Evolutionary conservation across 371 early-diverging fungal genomes (phyloP).

Genomic region (Haplosporangium sp.): DNA sequence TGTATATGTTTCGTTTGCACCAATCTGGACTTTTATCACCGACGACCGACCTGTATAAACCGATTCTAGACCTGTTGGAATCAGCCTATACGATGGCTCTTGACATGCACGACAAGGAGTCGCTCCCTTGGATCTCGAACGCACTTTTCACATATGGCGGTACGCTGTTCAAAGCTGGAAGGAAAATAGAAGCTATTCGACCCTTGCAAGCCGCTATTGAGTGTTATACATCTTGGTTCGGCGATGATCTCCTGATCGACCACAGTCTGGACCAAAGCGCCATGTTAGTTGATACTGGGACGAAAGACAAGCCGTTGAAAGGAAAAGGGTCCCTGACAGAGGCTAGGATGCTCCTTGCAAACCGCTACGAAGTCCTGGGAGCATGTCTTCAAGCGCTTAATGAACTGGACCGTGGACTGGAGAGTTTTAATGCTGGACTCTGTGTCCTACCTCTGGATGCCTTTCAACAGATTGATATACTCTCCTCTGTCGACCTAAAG

Average conservation of each 20-base stretch:
- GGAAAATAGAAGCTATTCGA: slow-evolving; percentile 20
- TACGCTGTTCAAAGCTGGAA: slow-evolving; percentile 25
- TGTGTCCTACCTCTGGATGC: slow-evolving; percentile 27
- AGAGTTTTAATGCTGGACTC: slow-evolving; percentile 35
- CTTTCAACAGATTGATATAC: slow-evolving; percentile 19
- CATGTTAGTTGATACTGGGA: too few relatives aligned
- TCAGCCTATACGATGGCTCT: slow-evolving; percentile 32
- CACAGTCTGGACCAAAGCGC: neutral
- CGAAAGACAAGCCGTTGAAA: neutral
- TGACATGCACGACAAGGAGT: slow-evolving; percentile 39
- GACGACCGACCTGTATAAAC: neutral
- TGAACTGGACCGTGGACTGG: slow-evolving; percentile 16
- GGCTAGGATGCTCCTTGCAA: slow-evolving; percentile 29
- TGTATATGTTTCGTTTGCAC: slow-evolving; percentile 38
- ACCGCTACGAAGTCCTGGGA: slow-evolving; percentile 45
- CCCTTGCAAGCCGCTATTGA: slow-evolving; percentile 26
- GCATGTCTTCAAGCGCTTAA: slow-evolving; percentile 32
- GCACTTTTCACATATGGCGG: slow-evolving; percentile 48
- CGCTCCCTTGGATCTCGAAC: slow-evolving; percentile 53
- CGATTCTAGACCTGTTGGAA: slow-evolving; percentile 19
- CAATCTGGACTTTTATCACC: neutral
- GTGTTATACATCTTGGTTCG: slow-evolving; percentile 21
- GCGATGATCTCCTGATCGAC: slow-evolving; percentile 10
- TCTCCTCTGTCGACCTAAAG: slow-evolving; percentile 6
- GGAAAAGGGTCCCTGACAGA: slow-evolving; percentile 2